Percentiles rank a stretch among this genome's conserved stretches.
Evolutionary conservation across 176 grass and related monocot genomes (phyloP).

Genomic region (Triticum dicoccoides): DNA sequence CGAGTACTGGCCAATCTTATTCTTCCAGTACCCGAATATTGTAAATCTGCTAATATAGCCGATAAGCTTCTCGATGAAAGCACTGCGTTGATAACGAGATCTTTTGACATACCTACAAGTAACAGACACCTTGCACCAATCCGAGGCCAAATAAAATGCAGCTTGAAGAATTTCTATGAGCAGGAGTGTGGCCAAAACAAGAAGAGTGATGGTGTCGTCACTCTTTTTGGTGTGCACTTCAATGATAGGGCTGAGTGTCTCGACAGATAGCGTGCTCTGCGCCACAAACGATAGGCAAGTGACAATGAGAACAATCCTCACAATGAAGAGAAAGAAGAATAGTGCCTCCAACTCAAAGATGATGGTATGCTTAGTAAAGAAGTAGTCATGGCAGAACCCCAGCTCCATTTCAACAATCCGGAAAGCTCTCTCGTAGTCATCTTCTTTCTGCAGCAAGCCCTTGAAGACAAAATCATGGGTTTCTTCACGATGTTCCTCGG

Average conservation of each 20-base stretch:
- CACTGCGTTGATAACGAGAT: background rate
- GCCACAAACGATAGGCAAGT: background rate
- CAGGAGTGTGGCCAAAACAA: background rate
- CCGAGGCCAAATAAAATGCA: background rate
- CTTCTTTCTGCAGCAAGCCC: background rate
- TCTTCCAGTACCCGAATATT: background rate
- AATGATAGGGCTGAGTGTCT: background rate
- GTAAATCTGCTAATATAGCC: background rate
- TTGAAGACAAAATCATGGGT: background rate
- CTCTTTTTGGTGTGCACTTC: background rate
- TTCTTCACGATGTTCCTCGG: background rate
- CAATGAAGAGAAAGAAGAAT: background rate
- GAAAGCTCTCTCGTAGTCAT: background rate
- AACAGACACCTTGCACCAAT: background rate
- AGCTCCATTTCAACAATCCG: background rate
- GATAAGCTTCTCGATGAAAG: background rate
- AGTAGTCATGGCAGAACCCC: conserved; percentile 14
- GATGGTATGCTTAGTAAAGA: background rate
- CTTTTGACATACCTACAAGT: background rate
- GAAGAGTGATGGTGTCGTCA: background rate
- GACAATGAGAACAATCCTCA: background rate
- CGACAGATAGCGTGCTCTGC: background rate
- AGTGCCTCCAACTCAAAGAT: accelerated
- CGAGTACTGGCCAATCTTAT: background rate
- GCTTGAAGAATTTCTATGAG: background rate